Percentiles rank a stretch among this genome's conserved stretches.
These are phyloP conservation scores for Cyberlindnera misumaiensis DNA, from an alignment of 805 yeast genomes.

Conservation along the genomic window DNA sequence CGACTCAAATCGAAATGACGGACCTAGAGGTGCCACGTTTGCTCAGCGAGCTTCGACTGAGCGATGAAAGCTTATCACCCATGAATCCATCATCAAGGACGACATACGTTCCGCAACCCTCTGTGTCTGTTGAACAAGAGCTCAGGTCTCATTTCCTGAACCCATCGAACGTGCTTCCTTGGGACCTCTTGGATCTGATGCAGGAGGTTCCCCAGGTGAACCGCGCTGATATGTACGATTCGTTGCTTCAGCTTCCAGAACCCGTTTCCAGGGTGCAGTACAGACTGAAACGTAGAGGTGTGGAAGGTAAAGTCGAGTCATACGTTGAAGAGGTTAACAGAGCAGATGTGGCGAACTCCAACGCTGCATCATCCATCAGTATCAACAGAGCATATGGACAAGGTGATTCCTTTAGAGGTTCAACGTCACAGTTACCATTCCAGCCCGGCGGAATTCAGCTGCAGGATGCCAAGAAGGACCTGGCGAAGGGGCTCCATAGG, in stretches of 20 bases:
- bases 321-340: slow-evolving; percentile 58
- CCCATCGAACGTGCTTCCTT: slow-evolving; percentile 57
- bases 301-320: slow-evolving; percentile 59
- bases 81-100: slow-evolving; percentile 1
- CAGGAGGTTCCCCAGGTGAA: slow-evolving; percentile 46
- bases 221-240: slow-evolving; percentile 18
- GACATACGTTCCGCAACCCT: background rate
- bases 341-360: slow-evolving; percentile 37
- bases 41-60: slow-evolving; percentile 6
- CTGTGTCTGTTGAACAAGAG: slow-evolving; percentile 8
- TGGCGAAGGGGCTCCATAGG: slow-evolving; percentile 44
- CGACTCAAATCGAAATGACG: too few relatives aligned
- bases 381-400: slow-evolving; percentile 61
- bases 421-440: slow-evolving; percentile 74
- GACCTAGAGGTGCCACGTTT: background rate
- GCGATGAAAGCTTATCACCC: background rate
- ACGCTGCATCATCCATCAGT: slow-evolving; percentile 66
- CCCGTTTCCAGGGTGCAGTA: slow-evolving; percentile 56
- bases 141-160: slow-evolving; percentile 41
- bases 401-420: slow-evolving; percentile 59
- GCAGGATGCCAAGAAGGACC: slow-evolving; percentile 29
- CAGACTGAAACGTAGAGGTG: slow-evolving; percentile 67
- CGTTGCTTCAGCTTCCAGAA: slow-evolving; percentile 51
- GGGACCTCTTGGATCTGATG: slow-evolving; percentile 65
- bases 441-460: slow-evolving; percentile 79